Evolutionary conservation across 208 protist species (phyloP).

Genomic region (Willaertia magna): DNA sequence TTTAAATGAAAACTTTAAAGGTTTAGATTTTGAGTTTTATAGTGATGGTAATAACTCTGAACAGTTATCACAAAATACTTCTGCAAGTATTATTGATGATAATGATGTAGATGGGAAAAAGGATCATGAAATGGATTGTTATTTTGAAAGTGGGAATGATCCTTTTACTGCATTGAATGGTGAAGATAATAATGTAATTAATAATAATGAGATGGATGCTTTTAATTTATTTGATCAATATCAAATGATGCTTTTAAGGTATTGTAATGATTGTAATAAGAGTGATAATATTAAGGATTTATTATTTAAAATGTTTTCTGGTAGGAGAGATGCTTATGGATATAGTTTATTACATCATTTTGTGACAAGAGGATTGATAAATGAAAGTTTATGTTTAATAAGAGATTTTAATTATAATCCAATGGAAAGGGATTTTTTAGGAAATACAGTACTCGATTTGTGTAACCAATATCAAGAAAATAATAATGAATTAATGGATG

Average conservation of each 20-base stretch:
- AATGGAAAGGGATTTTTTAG: neutral
- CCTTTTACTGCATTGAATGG: neutral
- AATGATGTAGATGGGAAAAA: neutral
- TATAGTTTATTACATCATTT: neutral
- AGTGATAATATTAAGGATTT: too few relatives aligned
- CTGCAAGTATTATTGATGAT: too few relatives aligned
- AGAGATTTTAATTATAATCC: neutral
- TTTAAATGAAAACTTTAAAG: neutral
- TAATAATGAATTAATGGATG: neutral
- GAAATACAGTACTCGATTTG: neutral
- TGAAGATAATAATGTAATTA: neutral
- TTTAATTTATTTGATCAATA: neutral
- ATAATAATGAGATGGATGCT: neutral
- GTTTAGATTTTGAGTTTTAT: neutral
- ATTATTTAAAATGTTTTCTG: neutral
- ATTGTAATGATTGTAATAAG: too few relatives aligned
- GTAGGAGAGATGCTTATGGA: neutral
- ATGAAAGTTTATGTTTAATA: neutral
- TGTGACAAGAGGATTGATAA: neutral
- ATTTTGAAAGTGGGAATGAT: neutral
- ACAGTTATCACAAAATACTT: too few relatives aligned
- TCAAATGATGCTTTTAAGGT: too few relatives aligned
- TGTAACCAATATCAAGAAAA: neutral
- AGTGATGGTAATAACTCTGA: neutral
- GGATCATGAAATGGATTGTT: neutral